Evolutionary conservation across 208 protist species (phyloP).

Genomic region (Acanthamoeba royreba): DNA sequence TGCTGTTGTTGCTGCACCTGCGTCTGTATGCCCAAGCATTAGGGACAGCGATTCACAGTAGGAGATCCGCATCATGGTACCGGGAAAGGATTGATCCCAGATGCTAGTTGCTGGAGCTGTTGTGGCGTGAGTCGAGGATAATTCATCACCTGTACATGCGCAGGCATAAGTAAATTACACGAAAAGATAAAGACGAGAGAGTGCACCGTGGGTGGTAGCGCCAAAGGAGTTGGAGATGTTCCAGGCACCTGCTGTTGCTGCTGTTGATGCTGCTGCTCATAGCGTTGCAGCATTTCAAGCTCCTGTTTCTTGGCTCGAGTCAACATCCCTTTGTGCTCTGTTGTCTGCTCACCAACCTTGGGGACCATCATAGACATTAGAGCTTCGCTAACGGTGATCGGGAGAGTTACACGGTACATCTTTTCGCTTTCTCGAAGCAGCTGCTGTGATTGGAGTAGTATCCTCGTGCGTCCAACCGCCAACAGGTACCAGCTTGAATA

Average conservation of each 20-base stretch:
- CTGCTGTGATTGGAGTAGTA: neutral
- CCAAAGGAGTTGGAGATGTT: too few relatives aligned
- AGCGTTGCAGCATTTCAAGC: neutral
- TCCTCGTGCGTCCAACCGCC: neutral
- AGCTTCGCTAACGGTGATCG: neutral
- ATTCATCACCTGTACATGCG: neutral
- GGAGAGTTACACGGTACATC: neutral
- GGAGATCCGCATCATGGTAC: neutral
- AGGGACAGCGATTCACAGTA: neutral
- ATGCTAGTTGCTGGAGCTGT: neutral
- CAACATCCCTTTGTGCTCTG: neutral
- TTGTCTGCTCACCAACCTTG: neutral
- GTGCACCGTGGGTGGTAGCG: neutral
- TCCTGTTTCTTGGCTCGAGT: neutral
- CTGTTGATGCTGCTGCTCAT: neutral
- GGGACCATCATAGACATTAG: neutral
- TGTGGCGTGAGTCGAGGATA: neutral
- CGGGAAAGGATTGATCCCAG: neutral
- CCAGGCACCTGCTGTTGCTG: neutral
- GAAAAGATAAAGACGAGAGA: neutral
- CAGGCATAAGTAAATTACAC: neutral
- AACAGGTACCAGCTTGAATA: neutral
- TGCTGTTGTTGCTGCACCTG: neutral
- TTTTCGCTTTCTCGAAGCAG: neutral
- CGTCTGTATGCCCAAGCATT: neutral